Base-by-base conservation (phyloP, 352 stramenopile species). In the Plasmopara halstedii region DNA sequence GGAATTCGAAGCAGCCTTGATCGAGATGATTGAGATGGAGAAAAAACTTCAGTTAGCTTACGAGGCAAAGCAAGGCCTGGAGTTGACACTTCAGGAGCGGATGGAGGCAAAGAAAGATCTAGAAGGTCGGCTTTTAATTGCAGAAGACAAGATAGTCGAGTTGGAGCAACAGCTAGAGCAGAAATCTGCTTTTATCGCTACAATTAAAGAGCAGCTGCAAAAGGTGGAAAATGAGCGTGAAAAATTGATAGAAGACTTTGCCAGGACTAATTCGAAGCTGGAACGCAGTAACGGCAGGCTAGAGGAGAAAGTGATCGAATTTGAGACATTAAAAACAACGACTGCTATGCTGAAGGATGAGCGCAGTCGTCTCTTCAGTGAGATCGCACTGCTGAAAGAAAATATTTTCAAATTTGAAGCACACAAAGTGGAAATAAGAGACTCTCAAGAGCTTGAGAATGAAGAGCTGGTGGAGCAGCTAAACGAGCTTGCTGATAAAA, bases 11-110 rank as follows among this genome's bases (percentile, higher is more conserved):
- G 53, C 63, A 1, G 69, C 71, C 32, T 51, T 83, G 47, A 81
- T 79, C 29, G 71, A 83, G 36, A 65, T 83, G 53, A 81, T 83
- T 25, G 68, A 76, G 26, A 80, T 83, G 69, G 71, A 83, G 38
- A 63, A 73, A 35, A 83, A 81, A 34, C 64, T 83, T 11, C 71
- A 83, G 42, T 56, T 68, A 4, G 71, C 69, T 6, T 83, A 83
- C 41, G 71, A 80, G 56, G 71, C 64, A 15, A 73, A 81, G 19
- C 70, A 78, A 33, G 61, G 50, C 3, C 54, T 83, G 14, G 71
- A 83, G 32, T 65, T 63, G 2, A 64, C 66, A 22, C 47, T 81
- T 8, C 64, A 81, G 45, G 71, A 83, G 48, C 64, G 70, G 3
- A 56, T 65, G 37, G 58, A 78, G 33, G 65, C 64, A 11, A 79